phyloP scores from a whole-genome alignment of 108 stramenopile species.

The Pseudonitzschia pungens region DNA sequence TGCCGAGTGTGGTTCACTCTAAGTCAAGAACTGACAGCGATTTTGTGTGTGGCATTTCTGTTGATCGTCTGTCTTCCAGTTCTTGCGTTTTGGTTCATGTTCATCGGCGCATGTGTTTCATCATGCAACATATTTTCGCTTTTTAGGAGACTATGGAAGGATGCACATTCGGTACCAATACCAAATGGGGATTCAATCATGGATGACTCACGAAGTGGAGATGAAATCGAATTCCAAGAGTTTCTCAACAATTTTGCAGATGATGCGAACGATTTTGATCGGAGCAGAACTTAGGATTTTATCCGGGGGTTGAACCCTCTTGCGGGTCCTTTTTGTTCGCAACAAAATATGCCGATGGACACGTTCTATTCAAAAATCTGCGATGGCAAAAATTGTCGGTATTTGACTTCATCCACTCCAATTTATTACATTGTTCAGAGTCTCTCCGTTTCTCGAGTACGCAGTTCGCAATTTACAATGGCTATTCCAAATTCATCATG shows the following conservation, averaged over 20 bases:
- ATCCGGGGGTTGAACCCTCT: no score
- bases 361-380: no score
- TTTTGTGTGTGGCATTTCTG: slow-evolving; percentile 34
- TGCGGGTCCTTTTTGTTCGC: no score
- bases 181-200: background rate
- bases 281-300: no score
- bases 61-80: slow-evolving; percentile 34
- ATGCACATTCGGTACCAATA: slow-evolving; percentile 9
- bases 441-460: no score
- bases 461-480: no score
- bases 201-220: slow-evolving; percentile 5
- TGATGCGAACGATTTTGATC: background rate
- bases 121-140: slow-evolving; percentile 19
- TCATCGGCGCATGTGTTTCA: slow-evolving; percentile 19
- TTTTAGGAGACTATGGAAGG: slow-evolving; percentile 28
- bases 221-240: slow-evolving; percentile 38
- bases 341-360: no score
- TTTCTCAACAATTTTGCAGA: slow-evolving; percentile 32
- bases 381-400: no score
- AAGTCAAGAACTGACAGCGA: slow-evolving; percentile 27
- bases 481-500: no score
- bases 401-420: no score
- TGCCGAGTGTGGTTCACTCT: slow-evolving; percentile 34
- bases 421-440: no score
- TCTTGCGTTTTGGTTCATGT: slow-evolving; percentile 39